These are phyloP conservation scores for Xylaria cubensis DNA, from an alignment of 495 filamentous ascomycete genomes.

Conservation along the genomic window DNA sequence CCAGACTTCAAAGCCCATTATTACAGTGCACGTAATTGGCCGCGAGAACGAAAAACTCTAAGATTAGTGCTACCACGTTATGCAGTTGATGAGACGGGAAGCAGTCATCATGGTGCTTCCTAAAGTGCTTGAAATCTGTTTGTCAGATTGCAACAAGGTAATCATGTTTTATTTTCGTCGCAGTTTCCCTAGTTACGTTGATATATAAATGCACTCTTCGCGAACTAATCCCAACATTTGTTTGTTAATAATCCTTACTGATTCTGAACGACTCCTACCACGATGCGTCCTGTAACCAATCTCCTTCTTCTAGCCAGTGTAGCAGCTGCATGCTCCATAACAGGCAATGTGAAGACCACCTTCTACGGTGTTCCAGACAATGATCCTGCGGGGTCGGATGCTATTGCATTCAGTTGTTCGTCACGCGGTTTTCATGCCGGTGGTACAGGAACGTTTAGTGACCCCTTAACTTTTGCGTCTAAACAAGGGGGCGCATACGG, in stretches of 20 bases:
- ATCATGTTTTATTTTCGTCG: constrained; percentile 1
- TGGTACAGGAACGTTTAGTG: constrained; percentile 50
- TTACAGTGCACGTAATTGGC: constrained; percentile 1
- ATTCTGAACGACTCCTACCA: neutral
- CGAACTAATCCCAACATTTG: neutral
- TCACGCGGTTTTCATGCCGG: constrained; percentile 42
- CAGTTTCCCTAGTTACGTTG: neutral
- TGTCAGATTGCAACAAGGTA: constrained; percentile 9
- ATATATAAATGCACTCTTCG: constrained; percentile 4
- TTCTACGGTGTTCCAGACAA: constrained; percentile 55
- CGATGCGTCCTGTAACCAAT: constrained; percentile 10
- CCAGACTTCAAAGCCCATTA: neutral
- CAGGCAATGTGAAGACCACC: constrained; percentile 38
- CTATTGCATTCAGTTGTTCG: constrained; percentile 47
- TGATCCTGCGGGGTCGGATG: constrained; percentile 46
- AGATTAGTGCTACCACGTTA: neutral
- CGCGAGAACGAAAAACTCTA: neutral
- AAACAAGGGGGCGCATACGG: constrained; percentile 46
- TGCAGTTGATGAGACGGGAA: neutral
- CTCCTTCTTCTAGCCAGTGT: constrained; percentile 23
- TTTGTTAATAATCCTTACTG: neutral
- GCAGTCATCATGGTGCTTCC: constrained; percentile 14
- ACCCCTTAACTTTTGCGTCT: constrained; percentile 57
- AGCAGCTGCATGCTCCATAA: constrained; percentile 36
- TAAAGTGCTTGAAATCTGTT: constrained; percentile 15